Evolutionary conservation across 805 yeast genomes (phyloP).

Genomic region (Priceomyces medius): DNA sequence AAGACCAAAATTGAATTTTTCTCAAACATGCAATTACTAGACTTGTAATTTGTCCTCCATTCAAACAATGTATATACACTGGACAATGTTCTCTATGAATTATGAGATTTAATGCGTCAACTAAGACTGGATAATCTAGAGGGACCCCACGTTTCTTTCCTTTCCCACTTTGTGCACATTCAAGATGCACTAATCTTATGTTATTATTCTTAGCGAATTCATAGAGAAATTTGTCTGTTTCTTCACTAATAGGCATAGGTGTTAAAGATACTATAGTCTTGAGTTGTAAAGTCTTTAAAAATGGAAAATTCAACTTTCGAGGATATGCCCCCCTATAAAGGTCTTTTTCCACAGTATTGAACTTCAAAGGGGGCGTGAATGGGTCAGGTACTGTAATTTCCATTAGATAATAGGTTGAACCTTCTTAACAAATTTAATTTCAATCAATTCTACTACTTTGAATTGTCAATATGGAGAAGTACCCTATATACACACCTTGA

Average conservation of each 20-base stretch:
- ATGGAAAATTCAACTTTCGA: conserved; percentile 66
- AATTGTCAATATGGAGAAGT: too few species aligned
- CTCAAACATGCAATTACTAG: conserved; percentile 84
- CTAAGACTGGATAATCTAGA: conserved; percentile 61
- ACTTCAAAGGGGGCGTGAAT: conserved; percentile 76
- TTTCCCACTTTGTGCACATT: conserved; percentile 66
- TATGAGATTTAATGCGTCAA: conserved; percentile 59
- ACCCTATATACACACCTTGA: too few species aligned
- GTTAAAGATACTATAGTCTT: conserved; percentile 76
- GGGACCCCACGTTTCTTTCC: conserved; percentile 85
- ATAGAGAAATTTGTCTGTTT: conserved; percentile 49
- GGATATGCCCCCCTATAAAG: conserved; percentile 89
- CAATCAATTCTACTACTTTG: too few species aligned
- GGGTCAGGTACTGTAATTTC: conserved; percentile 16
- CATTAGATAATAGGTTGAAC: not conserved
- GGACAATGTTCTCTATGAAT: conserved; percentile 64
- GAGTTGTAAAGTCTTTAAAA: conserved; percentile 61
- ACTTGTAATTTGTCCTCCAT: conserved; percentile 86
- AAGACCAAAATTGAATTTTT: conserved; percentile 82
- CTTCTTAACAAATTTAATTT: too few species aligned
- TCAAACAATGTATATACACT: conserved; percentile 78
- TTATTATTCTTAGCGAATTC: conserved; percentile 52
- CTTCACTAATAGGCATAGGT: conserved; percentile 65
- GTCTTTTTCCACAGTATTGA: conserved; percentile 64
- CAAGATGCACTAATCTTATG: conserved; percentile 69